Evolutionary conservation across 2,329 filamentous ascomycete species (phyloP).

Genomic region (Nemania diffusa): DNA sequence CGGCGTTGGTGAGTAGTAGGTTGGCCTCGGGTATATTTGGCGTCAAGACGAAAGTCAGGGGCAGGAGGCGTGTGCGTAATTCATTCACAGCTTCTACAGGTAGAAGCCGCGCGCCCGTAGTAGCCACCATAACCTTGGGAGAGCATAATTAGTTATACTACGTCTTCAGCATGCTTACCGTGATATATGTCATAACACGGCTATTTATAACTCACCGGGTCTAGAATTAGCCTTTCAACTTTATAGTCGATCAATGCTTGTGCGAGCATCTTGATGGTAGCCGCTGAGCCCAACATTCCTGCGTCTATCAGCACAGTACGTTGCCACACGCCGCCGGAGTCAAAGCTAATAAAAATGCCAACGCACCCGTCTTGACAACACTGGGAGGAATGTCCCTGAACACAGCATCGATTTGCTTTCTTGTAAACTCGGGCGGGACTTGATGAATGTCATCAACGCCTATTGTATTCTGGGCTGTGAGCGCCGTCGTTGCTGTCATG

Average conservation of each 20-base stretch:
- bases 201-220: constrained; percentile 68
- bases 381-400: constrained; percentile 86
- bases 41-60: constrained; percentile 62
- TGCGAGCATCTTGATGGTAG: constrained; percentile 75
- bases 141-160: constrained; percentile 19
- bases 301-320: constrained; percentile 6
- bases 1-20: constrained; percentile 48
- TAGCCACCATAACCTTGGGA: constrained; percentile 87
- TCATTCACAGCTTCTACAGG: constrained; percentile 70
- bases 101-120: constrained; percentile 77
- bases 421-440: constrained; percentile 80
- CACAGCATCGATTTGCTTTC: constrained; percentile 85
- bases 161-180: background rate
- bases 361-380: constrained; percentile 88
- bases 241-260: constrained; percentile 68
- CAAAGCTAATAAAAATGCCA: background rate
- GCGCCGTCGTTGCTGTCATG: constrained; percentile 92
- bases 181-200: background rate
- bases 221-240: constrained; percentile 71
- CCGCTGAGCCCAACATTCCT: constrained; percentile 85
- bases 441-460: constrained; percentile 85
- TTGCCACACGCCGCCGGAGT: background rate
- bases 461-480: constrained; percentile 95
- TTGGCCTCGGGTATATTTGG: constrained; percentile 39
- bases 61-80: constrained; percentile 70